Evolutionary conservation across 306 rosid species (phyloP).

Genomic region (Pyrus pyrifolia): DNA sequence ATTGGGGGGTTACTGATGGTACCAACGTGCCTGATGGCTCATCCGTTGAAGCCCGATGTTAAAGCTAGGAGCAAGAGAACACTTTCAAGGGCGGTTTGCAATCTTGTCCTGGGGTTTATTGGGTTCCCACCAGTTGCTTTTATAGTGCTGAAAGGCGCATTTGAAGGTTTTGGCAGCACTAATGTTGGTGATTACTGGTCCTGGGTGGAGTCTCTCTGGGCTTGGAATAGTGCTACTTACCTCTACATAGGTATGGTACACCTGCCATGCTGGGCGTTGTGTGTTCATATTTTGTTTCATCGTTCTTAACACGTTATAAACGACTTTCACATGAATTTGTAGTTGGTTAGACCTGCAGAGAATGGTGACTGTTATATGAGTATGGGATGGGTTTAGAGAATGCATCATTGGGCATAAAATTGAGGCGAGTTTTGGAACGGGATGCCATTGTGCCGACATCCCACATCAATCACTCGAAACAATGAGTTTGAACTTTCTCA

Average conservation of each 20-base stretch:
- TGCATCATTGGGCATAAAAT: too few species aligned
- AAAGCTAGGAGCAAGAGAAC: conserved; percentile 36
- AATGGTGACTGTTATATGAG: not conserved
- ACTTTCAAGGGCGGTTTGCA: conserved; percentile 44
- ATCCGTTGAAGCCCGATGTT: conserved; percentile 65
- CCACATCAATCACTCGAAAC: too few species aligned
- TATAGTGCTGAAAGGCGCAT: conserved; percentile 43
- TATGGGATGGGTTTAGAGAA: too few species aligned
- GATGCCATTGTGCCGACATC: too few species aligned
- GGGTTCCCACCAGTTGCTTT: conserved; percentile 69
- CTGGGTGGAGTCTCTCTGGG: conserved; percentile 93
- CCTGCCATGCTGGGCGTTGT: conserved; percentile 88
- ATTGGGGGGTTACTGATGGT: conserved; percentile 74
- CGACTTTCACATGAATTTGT: conserved; percentile 14
- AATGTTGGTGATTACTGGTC: conserved; percentile 65
- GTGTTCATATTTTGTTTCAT: conserved; percentile 61
- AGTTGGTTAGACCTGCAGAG: conserved; percentile 19
- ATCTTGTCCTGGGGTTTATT: conserved; percentile 54
- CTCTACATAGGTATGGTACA: conserved; percentile 71
- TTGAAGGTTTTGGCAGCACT: conserved; percentile 35
- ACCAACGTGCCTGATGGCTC: conserved; percentile 74
- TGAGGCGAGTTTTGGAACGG: not conserved
- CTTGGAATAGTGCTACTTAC: conserved; percentile 94
- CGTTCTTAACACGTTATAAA: conserved; percentile 37
- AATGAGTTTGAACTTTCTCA: too few species aligned